phyloP scores from a whole-genome alignment of 208 protist species.

The Leishmania tarentolae region DNA sequence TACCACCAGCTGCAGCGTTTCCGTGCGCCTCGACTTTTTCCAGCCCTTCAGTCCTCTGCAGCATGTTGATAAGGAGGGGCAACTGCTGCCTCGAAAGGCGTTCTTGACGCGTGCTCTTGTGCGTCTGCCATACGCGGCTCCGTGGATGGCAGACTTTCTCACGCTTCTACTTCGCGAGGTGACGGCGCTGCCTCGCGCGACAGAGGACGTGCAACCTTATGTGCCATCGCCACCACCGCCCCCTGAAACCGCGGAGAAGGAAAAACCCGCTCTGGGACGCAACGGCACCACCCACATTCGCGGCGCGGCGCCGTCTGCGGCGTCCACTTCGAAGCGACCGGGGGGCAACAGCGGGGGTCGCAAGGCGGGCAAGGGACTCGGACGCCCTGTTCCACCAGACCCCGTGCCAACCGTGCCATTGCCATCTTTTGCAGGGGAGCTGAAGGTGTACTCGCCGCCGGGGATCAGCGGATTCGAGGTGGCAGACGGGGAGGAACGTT shows the following conservation, averaged over 20 bases:
- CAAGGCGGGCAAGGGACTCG: conserved; percentile 26
- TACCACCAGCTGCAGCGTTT: conserved; percentile 47
- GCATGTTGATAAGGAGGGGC: conserved; percentile 63
- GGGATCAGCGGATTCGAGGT: conserved; percentile 90
- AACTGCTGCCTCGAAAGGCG: conserved; percentile 16
- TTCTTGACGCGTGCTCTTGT: conserved; percentile 75
- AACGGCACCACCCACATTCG: neutral
- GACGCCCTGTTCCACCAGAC: conserved; percentile 20
- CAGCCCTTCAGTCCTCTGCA: conserved; percentile 45
- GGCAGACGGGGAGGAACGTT: conserved; percentile 64
- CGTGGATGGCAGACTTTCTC: conserved; percentile 53
- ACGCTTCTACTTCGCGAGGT: conserved; percentile 44
- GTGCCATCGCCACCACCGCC: conserved; percentile 25
- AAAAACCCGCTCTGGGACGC: conserved; percentile 10
- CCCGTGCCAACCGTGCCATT: conserved; percentile 1
- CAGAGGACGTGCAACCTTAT: conserved; percentile 41
- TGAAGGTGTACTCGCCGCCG: conserved; percentile 68
- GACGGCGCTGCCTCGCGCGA: conserved; percentile 24
- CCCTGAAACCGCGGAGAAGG: conserved; percentile 11
- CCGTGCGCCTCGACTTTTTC: conserved; percentile 68
- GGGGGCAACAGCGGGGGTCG: neutral
- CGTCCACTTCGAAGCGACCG: neutral
- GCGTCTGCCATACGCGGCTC: conserved; percentile 65
- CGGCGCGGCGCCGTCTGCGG: neutral
- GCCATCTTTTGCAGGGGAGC: conserved; percentile 46